Base-by-base conservation (phyloP, 2,329 filamentous ascomycete species). In the Ophiostoma triangulosporum region DNA sequence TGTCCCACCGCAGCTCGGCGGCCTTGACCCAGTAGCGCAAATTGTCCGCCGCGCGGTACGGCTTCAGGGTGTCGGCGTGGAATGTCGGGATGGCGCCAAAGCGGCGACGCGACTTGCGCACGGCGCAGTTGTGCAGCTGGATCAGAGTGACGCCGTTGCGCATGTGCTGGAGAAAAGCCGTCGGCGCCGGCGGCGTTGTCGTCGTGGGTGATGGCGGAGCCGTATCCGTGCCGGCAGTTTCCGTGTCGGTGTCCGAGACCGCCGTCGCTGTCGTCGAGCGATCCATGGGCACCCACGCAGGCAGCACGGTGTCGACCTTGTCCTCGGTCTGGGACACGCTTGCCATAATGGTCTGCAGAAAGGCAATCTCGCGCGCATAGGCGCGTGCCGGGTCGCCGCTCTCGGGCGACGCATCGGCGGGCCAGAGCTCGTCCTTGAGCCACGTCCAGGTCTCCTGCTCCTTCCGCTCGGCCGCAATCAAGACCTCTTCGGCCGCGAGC, bases 1-100 rank as follows among this genome's bases (percentile, higher is more conserved):
- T 79, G 68, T 97, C 93, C 83, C 91, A 98, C 53, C 93, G 81
- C 55, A 97, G 74, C 70, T 98, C 90, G 7, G 90, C 89, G 1
- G 91, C 93, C 71, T 98, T 98, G 68, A 86, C 79, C 91, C 93
- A 98, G 73, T 86, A 98, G 38, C 89, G 81, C 57, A 98, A 75
- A 66, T 98, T 98, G 61, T 98, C 93, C 3, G 90, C 88, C 58
- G 84, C 84, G 49, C 93, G 84, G 66, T 98, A 98, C 0, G 93
- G 93, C 69, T 97, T 97, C 56, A 81, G 83, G 9, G 93, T 91
- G 66, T 98, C 89, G n/a, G 82, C 83, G 66, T 97, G 93, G 67
- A 85, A 96, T 9, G 78, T 78, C 54, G 88, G 88, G 64, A 98
- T 96, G 58, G 87, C 80, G 51, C 90, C 89, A 65, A 97, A 97